Evolutionary conservation across 192 early-diverging fungal genomes (phyloP).

Genomic region (Spizellomyces punctatus): DNA sequence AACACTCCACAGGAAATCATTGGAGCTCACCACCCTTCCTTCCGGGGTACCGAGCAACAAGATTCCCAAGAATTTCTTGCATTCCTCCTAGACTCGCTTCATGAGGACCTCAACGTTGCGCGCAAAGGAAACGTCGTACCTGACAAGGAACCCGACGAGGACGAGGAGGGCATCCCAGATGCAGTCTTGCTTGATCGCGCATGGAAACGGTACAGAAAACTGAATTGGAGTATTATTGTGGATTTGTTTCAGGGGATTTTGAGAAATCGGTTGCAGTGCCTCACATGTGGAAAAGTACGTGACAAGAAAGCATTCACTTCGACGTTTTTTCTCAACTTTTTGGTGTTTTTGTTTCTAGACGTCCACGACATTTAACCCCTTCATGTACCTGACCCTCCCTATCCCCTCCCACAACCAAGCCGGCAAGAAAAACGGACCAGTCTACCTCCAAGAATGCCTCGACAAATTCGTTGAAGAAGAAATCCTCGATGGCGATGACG

Average conservation of each 20-base stretch:
- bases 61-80: conserved; percentile 96
- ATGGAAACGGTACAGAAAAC: conserved; percentile 74
- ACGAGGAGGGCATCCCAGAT: conserved; percentile 72
- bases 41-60: conserved; percentile 89
- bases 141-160: conserved; percentile 54
- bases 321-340: not conserved
- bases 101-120: conserved; percentile 89
- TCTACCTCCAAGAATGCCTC: conserved; percentile 82
- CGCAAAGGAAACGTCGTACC: conserved; percentile 32
- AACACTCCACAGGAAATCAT: conserved; percentile 58
- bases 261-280: conserved; percentile 66
- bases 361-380: conserved; percentile 86
- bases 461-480: conserved; percentile 84
- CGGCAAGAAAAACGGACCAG: conserved; percentile 48
- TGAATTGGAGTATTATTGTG: conserved; percentile 84
- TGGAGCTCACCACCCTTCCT: conserved; percentile 76
- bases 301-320: not conserved
- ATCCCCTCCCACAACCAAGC: conserved; percentile 62
- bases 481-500: conserved; percentile 85
- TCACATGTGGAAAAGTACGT: conserved; percentile 65
- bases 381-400: conserved; percentile 90
- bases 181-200: conserved; percentile 44
- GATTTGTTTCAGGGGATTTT: conserved; percentile 89
- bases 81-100: conserved; percentile 86
- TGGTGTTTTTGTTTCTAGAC: conserved; percentile 43